These are phyloP conservation scores for Cucurbita ficifolia DNA, from an alignment of 306 rosid genomes.

Conservation along the genomic window DNA sequence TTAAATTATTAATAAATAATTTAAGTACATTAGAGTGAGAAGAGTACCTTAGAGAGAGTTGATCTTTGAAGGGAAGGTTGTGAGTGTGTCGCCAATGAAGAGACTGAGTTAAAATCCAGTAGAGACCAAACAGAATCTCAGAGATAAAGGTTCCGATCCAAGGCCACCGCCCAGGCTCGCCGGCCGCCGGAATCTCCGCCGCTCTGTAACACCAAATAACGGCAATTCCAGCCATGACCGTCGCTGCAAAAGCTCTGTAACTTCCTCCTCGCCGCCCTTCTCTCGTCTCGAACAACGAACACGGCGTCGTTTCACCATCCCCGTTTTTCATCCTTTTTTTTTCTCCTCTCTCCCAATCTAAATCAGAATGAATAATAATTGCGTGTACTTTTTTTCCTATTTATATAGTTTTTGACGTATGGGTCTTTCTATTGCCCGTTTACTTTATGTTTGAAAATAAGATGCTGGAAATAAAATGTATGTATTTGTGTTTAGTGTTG, in stretches of 20 bases:
- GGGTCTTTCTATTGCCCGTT: too few species aligned
- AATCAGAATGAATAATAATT: too few species aligned
- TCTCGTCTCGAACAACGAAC: slow-evolving; percentile 23
- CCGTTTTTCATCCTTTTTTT: neutral
- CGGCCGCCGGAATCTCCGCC: slow-evolving; percentile 1
- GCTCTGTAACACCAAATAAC: slow-evolving; percentile 43
- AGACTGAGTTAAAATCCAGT: slow-evolving; percentile 55
- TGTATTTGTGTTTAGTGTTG: too few species aligned
- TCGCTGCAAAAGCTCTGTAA: slow-evolving; percentile 16
- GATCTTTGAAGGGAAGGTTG: slow-evolving; percentile 24
- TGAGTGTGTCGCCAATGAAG: slow-evolving; percentile 25
- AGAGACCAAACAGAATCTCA: slow-evolving; percentile 32
- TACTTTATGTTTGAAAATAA: too few species aligned
- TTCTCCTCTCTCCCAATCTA: too few species aligned
- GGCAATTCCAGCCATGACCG: slow-evolving; percentile 22
- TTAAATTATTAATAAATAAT: too few species aligned
- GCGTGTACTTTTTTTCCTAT: too few species aligned
- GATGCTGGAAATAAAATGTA: too few species aligned
- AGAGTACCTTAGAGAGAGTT: slow-evolving; percentile 28
- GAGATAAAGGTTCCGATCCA: slow-evolving; percentile 24
- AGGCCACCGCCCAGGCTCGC: slow-evolving; percentile 11
- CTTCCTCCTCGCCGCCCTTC: slow-evolving; percentile 12
- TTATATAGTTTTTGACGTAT: too few species aligned
- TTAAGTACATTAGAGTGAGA: too few species aligned
- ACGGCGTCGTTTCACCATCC: neutral